These are phyloP conservation scores for Anthostomella pinea DNA, from an alignment of 2,329 filamentous ascomycete species.

Conservation along the genomic window DNA sequence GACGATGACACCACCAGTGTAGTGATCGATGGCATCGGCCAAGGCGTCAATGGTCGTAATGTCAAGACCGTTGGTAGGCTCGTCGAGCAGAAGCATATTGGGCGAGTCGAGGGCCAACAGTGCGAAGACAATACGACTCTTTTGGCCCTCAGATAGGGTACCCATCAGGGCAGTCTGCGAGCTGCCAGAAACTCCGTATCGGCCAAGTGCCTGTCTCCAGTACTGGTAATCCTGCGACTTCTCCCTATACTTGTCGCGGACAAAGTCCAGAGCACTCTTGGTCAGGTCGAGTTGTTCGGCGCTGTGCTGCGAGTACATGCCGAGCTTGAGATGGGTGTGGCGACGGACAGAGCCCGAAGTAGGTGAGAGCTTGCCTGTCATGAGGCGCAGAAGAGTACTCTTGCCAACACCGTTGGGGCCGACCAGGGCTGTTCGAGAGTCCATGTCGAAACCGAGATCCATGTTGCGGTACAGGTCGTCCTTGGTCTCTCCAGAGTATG, in stretches of 20 bases:
- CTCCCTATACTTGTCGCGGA: slow-evolving; percentile 86
- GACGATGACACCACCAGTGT: slow-evolving; percentile 93
- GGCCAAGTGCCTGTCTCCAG: slow-evolving; percentile 96
- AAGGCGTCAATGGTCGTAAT: slow-evolving; percentile 97
- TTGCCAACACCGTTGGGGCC: slow-evolving; percentile 99
- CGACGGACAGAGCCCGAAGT: slow-evolving; percentile 78
- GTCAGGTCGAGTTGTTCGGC: slow-evolving; percentile 97
- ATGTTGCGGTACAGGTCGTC: slow-evolving; percentile 96
- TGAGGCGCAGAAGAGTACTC: slow-evolving; percentile 90
- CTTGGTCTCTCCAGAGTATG: slow-evolving; percentile 83
- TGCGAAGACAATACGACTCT: slow-evolving; percentile 96
- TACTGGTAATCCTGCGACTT: slow-evolving; percentile 98
- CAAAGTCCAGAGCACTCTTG: slow-evolving; percentile 96
- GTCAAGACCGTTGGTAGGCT: slow-evolving; percentile 98
- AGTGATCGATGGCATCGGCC: slow-evolving; percentile 96
- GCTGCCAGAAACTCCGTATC: slow-evolving; percentile 90
- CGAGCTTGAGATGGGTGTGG: slow-evolving; percentile 98
- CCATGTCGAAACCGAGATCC: slow-evolving; percentile 99
- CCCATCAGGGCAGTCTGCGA: slow-evolving; percentile 97
- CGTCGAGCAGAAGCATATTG: slow-evolving; percentile 97
- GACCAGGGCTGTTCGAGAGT: slow-evolving; percentile 93
- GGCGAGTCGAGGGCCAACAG: slow-evolving; percentile 90
- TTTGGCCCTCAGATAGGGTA: slow-evolving; percentile 95
- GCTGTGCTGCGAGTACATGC: slow-evolving; percentile 97
- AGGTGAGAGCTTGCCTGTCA: slow-evolving; percentile 91